phyloP scores from a whole-genome alignment of 1,139 yeast species.

The Wickerhamomyces sp. region DNA sequence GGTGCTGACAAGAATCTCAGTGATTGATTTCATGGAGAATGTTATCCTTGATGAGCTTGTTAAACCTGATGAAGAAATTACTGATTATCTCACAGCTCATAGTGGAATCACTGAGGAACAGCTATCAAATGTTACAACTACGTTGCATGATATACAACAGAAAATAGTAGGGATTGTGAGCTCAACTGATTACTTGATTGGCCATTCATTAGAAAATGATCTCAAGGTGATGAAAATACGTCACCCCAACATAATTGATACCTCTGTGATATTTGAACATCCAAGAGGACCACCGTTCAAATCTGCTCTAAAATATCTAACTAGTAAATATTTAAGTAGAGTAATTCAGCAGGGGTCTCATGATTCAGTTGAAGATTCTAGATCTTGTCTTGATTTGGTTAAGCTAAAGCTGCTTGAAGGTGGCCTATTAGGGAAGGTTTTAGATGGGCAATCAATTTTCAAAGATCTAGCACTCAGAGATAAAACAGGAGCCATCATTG shows the following conservation, averaged over 20 bases:
- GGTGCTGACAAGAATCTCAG: slow-evolving; percentile 73
- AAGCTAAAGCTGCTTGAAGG: slow-evolving; percentile 69
- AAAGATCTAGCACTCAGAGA: slow-evolving; percentile 29
- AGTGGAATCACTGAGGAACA: slow-evolving; percentile 83
- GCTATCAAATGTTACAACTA: slow-evolving; percentile 58
- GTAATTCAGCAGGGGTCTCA: slow-evolving; percentile 67
- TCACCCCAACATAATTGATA: slow-evolving; percentile 67
- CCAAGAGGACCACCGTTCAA: slow-evolving; percentile 74
- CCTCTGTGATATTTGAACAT: slow-evolving; percentile 65
- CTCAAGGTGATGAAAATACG: slow-evolving; percentile 52
- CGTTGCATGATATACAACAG: slow-evolving; percentile 62
- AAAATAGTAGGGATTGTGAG: slow-evolving; percentile 44
- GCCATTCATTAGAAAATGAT: slow-evolving; percentile 73
- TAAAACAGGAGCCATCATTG: slow-evolving; percentile 39
- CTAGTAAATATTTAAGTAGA: slow-evolving; percentile 48
- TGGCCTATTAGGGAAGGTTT: slow-evolving; percentile 51
- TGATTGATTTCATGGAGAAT: slow-evolving; percentile 59
- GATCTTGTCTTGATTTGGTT: slow-evolving; percentile 73
- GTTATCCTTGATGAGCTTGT: slow-evolving; percentile 70
- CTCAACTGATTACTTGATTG: slow-evolving; percentile 54
- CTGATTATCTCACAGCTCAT: slow-evolving; percentile 74
- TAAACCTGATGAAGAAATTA: slow-evolving; percentile 67
- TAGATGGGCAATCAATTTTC: slow-evolving; percentile 39
- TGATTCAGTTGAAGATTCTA: slow-evolving; percentile 83
- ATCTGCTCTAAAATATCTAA: slow-evolving; percentile 70